Evolutionary conservation across 1,284 basidiomycete species (phyloP).

Genomic region (Schizophyllum amplum): DNA sequence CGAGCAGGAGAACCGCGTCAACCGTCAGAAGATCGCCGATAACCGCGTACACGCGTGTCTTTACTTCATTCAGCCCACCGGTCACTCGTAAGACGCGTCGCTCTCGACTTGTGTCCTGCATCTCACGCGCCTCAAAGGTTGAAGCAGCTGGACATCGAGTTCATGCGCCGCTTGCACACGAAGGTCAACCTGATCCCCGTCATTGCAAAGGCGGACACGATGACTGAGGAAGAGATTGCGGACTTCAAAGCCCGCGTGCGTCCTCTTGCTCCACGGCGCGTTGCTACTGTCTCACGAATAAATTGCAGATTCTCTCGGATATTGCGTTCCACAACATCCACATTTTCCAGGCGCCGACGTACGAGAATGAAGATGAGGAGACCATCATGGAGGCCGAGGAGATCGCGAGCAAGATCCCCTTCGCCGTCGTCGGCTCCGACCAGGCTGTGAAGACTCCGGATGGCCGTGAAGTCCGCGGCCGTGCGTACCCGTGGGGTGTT

Average conservation of each 20-base stretch:
- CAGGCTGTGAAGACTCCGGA: constrained; percentile 73
- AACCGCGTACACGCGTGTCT: constrained; percentile 91
- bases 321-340: constrained; percentile 90
- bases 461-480: constrained; percentile 85
- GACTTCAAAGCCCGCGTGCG: constrained; percentile 87
- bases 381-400: constrained; percentile 92
- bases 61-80: constrained; percentile 97
- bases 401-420: constrained; percentile 95
- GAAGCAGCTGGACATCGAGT: constrained; percentile 95
- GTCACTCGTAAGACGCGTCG: constrained; percentile 73
- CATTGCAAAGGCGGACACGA: constrained; percentile 93
- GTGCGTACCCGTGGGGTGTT: constrained; percentile 93
- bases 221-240: constrained; percentile 90
- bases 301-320: constrained; percentile 74
- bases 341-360: constrained; percentile 93
- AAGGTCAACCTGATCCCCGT: constrained; percentile 97
- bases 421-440: constrained; percentile 93
- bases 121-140: constrained; percentile 43
- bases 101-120: constrained; percentile 5
- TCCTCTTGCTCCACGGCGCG: constrained; percentile 4
- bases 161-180: constrained; percentile 92
- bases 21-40: constrained; percentile 79
- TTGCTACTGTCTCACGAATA: constrained; percentile 6
- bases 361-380: constrained; percentile 97
- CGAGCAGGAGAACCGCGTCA: constrained; percentile 97